phyloP scores from a whole-genome alignment of 768 basidiomycete species.

The Trametes cingulata region DNA sequence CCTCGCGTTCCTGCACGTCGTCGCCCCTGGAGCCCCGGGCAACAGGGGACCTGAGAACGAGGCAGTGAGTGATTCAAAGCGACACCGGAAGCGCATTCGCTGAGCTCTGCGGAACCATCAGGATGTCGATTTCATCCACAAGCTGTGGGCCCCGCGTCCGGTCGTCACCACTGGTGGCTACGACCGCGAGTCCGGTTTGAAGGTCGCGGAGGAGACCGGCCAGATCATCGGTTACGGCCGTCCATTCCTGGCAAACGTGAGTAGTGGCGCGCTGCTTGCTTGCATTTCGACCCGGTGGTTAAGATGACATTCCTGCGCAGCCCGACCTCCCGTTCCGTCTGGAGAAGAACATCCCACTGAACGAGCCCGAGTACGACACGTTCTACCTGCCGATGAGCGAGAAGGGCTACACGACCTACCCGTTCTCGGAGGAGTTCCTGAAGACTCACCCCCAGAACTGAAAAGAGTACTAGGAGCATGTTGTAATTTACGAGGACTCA shows the following conservation, averaged over 20 bases:
- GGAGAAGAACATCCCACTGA: slow-evolving; percentile 37
- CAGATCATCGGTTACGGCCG: slow-evolving; percentile 32
- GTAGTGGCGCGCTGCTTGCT: background rate
- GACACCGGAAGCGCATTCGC: too few species aligned
- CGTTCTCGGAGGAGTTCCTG: slow-evolving; percentile 19
- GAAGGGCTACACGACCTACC: slow-evolving; percentile 32
- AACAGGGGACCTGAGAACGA: slow-evolving; percentile 3
- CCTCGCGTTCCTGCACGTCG: slow-evolving; percentile 40
- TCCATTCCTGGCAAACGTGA: slow-evolving; percentile 32
- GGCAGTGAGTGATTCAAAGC: slow-evolving; percentile 1
- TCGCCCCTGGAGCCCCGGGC: slow-evolving; percentile 25
- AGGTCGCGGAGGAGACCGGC: slow-evolving; percentile 25
- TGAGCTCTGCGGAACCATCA: background rate
- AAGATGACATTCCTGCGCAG: slow-evolving; percentile 24
- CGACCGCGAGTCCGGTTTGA: slow-evolving; percentile 22
- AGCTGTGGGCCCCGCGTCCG: slow-evolving; percentile 27
- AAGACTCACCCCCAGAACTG: background rate
- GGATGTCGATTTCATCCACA: slow-evolving; percentile 25
- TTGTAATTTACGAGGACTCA: too few species aligned
- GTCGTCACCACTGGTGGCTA: slow-evolving; percentile 30
- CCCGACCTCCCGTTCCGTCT: slow-evolving; percentile 45
- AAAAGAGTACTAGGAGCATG: background rate
- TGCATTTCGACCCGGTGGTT: too few species aligned
- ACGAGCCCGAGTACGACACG: slow-evolving; percentile 36
- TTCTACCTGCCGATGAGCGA: slow-evolving; percentile 40